Conservation (phyloP, 2,329 filamentous ascomycete species). For the Huntiella savannae region DNA sequence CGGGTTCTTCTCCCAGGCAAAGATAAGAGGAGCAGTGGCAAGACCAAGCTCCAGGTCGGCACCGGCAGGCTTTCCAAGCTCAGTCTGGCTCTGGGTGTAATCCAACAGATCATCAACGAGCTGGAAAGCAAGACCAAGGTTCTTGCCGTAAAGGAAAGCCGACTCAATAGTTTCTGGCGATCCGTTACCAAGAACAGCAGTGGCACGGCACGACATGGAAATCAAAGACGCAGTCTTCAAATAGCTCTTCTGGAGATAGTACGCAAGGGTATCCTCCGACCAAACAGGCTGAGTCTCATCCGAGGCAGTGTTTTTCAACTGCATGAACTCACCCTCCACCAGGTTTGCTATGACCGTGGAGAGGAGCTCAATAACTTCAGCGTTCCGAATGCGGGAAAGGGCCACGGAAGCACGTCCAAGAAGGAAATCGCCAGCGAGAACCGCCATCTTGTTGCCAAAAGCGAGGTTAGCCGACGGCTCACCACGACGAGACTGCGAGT, state of each 20-base stretch:
- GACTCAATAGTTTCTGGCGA: constrained; percentile 68
- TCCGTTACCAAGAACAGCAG: constrained; percentile 66
- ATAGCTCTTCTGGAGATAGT: constrained; percentile 97
- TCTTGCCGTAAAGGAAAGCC: constrained; percentile 81
- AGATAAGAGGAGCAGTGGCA: constrained; percentile 81
- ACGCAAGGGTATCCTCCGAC: constrained; percentile 74
- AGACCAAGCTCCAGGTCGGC: constrained; percentile 86
- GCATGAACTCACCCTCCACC: constrained; percentile 98
- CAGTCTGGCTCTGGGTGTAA: constrained; percentile 69
- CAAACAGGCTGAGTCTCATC: constrained; percentile 72
- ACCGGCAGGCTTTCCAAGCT: constrained; percentile 85
- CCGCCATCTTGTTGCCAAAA: constrained; percentile 98
- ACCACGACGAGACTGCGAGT: constrained; percentile 67
- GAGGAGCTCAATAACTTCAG: constrained; percentile 84
- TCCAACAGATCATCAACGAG: constrained; percentile 96
- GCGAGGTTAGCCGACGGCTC: constrained; percentile 78
- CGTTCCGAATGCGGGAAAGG: constrained; percentile 71
- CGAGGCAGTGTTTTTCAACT: constrained; percentile 83
- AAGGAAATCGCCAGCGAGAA: constrained; percentile 90
- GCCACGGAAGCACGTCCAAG: constrained; percentile 86
- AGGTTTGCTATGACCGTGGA: constrained; percentile 95
- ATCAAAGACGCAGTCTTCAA: constrained; percentile 92
- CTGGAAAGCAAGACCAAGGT: constrained; percentile 87
- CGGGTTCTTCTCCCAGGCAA: constrained; percentile 80
- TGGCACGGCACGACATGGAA: constrained; percentile 82